These are phyloP conservation scores for Seminavis robusta DNA, from an alignment of 108 stramenopile species.

Conservation along the genomic window DNA sequence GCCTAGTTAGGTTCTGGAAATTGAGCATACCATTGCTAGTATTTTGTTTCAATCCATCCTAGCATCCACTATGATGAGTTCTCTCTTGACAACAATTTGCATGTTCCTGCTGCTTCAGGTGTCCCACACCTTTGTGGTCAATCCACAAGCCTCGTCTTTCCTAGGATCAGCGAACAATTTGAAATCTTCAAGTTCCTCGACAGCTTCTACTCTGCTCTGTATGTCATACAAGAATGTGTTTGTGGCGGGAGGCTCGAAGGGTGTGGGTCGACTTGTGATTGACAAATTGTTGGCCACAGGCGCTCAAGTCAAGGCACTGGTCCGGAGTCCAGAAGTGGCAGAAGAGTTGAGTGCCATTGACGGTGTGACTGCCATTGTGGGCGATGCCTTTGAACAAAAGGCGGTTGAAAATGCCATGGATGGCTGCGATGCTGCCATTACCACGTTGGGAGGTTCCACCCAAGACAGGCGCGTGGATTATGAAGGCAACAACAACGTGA, in stretches of 20 bases:
- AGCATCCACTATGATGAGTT: too few relatives aligned
- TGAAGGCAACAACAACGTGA: conserved; percentile 91
- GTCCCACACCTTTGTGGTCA: background rate
- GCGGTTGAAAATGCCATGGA: conserved; percentile 90
- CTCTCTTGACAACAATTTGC: too few relatives aligned
- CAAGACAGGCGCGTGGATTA: conserved; percentile 82
- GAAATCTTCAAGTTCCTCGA: too few relatives aligned
- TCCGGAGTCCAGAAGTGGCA: conserved; percentile 73
- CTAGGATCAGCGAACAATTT: background rate
- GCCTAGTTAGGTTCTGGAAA: too few relatives aligned
- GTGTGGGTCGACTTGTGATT: conserved; percentile 80
- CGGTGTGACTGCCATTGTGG: conserved; percentile 82
- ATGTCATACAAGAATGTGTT: conserved; percentile 86
- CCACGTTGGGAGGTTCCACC: conserved; percentile 82
- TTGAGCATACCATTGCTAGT: too few relatives aligned
- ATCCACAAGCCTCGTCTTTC: background rate
- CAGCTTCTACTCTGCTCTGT: too few relatives aligned
- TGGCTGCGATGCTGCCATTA: conserved; percentile 95
- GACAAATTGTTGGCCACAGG: conserved; percentile 70
- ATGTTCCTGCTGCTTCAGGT: too few relatives aligned
- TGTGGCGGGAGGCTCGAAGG: conserved; percentile 88
- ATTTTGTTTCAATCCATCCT: too few relatives aligned
- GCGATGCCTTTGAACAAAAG: conserved; percentile 93
- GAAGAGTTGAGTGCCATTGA: conserved; percentile 63
- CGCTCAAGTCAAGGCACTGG: conserved; percentile 79